Evolutionary conservation across 768 basidiomycete species (phyloP), one percentile per base, ranked within the genome.

Genomic region (Nevesoporus exiguus): DNA sequence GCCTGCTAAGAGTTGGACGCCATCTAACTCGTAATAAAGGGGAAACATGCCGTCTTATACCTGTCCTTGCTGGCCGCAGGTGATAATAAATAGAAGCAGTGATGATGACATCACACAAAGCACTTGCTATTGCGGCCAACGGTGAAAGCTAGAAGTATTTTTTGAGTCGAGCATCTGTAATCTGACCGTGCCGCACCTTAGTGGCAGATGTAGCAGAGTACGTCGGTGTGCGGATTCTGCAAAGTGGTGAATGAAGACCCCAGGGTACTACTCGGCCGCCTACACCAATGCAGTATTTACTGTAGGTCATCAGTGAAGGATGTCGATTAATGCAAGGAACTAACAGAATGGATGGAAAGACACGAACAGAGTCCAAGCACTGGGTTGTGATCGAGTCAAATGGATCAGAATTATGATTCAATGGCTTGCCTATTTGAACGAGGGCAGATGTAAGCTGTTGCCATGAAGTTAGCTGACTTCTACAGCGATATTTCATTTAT

Each of bases 101-200:
- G 48, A 66, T 66, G 45, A 51, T 6, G 10, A 36, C 45, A 49
- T 66, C 64, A 22, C 66, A 68, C 21, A 56, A 2, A 17, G 66
- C 57, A 19, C 61, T 58, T 7, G 60, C 45, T 17, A 64, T 2
- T n/a, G 56, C 51, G 5, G 49, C 31, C 17, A 57, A 7, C 19
- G 57, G 37, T 25, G 31, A 5, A 34, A 22, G 52, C 66, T 67
- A 39, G 4, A 11, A n/a, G n/a, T 17, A 3, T 2, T 5, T 42
- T 6, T 22, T 47, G 15, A 51, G 31, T 14, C n/a, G 19, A 44
- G 27, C 15, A 24, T 9, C 5, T 5, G 3, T 11, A 39, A 13
- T 21, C 22, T 24, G 14, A 9, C n/a, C 10, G 17, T 15, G n/a
- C 19, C 15, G 5, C 40, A 51, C 64, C 66, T 57, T 9, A 14